Percentiles rank a stretch among this genome's conserved stretches.
These are phyloP conservation scores for Aspergillus proliferans DNA, from an alignment of 2,329 filamentous ascomycete species.

Conservation along the genomic window DNA sequence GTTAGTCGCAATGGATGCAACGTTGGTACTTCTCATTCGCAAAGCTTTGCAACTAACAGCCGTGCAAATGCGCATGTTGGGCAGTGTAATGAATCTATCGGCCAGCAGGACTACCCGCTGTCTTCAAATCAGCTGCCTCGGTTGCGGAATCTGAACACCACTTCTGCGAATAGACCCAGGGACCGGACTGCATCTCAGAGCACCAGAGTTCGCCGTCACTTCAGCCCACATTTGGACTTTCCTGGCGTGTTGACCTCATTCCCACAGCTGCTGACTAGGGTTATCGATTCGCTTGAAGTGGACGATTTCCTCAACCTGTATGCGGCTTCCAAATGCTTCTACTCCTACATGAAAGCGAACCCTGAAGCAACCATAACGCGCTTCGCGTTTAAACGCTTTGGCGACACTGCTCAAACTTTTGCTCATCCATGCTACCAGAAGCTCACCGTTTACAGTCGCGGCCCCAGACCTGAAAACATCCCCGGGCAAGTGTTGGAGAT, in stretches of 20 bases:
- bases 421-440: slow-evolving; percentile 54
- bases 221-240: slow-evolving; percentile 7
- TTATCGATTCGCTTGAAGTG: slow-evolving; percentile 51
- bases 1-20: background rate
- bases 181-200: background rate
- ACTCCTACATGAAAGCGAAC: slow-evolving; percentile 54
- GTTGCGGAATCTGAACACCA: background rate
- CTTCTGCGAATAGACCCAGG: background rate
- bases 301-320: slow-evolving; percentile 59
- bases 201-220: background rate
- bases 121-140: background rate
- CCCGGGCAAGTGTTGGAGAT: slow-evolving; percentile 30
- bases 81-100: too few relatives aligned
- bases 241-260: slow-evolving; percentile 8
- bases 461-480: background rate
- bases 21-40: background rate
- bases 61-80: background rate
- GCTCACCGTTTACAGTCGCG: slow-evolving; percentile 40
- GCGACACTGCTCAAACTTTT: slow-evolving; percentile 53
- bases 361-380: slow-evolving; percentile 54
- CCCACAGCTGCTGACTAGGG: slow-evolving; percentile 49
- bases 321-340: slow-evolving; percentile 57
- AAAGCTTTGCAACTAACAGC: background rate
- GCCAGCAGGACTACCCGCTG: background rate
- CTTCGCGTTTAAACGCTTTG: slow-evolving; percentile 50